phyloP scores from a whole-genome alignment of 140 eudicot species.

The Cichorium intybus region DNA sequence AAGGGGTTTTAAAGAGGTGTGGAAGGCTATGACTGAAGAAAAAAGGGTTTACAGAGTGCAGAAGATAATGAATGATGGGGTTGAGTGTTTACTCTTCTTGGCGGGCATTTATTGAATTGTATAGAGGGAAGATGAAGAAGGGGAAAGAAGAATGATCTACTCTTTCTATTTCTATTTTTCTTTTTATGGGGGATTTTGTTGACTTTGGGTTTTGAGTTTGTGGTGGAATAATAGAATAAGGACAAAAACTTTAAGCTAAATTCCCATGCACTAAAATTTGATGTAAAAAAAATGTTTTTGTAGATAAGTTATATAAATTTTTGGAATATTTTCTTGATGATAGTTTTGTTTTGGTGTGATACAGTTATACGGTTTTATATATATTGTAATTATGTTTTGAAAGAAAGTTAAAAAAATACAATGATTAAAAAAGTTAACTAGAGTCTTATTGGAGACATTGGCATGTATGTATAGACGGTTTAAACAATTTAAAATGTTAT shows the following conservation, averaged over 20 bases:
- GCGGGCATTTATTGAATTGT: slow-evolving; percentile 17
- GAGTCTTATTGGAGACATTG: too few species aligned
- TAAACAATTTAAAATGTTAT: too few species aligned
- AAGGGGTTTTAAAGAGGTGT: not conserved
- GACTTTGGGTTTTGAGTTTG: slow-evolving; percentile 21
- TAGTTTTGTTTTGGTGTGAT: too few species aligned
- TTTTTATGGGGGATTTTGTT: slow-evolving; percentile 26
- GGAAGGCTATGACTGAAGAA: not conserved
- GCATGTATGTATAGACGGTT: too few species aligned
- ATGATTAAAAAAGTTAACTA: too few species aligned
- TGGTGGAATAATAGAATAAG: not conserved
- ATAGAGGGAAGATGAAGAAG: not conserved
- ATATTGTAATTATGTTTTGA: too few species aligned
- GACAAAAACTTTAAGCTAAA: slow-evolving; percentile 5
- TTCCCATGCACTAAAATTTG: not conserved
- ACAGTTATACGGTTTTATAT: too few species aligned
- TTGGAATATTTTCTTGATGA: too few species aligned
- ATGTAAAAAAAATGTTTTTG: too few species aligned
- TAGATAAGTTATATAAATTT: too few species aligned
- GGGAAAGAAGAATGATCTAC: not conserved
- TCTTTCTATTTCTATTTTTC: slow-evolving; percentile 5
- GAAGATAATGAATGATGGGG: not conserved
- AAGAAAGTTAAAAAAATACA: too few species aligned
- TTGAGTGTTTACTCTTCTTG: slow-evolving; percentile 2
- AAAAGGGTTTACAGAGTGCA: not conserved